Conservation (phyloP, 2,329 filamentous ascomycete species). For the Uncinocarpus reesii region DNA sequence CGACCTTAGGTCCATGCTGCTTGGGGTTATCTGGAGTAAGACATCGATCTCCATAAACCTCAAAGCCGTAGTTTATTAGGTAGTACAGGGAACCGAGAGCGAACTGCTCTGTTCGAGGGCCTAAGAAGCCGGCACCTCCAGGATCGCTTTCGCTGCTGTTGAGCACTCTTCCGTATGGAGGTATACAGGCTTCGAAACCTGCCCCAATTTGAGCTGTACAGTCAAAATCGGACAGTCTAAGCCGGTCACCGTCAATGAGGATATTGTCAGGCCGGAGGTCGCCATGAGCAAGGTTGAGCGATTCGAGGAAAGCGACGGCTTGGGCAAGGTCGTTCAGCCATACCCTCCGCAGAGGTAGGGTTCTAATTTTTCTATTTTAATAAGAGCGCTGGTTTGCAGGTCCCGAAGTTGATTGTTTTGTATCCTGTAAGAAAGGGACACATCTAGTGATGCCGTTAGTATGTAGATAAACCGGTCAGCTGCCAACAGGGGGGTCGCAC, state of each 20-base stretch:
- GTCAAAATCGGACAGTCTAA: no score
- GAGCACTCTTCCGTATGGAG: constrained; percentile 23
- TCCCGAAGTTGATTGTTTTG: no score
- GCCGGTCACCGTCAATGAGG: no score
- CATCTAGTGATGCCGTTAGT: constrained; percentile 15
- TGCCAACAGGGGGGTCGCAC: constrained; percentile 13
- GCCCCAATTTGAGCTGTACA: no score
- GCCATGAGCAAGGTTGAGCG: no score
- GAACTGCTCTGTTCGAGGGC: constrained; percentile 26
- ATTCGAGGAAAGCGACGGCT: no score
- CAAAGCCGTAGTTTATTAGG: constrained; percentile 26
- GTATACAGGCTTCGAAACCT: constrained; percentile 19
- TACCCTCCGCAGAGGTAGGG: no score
- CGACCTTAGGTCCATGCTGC: constrained; percentile 18
- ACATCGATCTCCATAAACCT: constrained; percentile 24
- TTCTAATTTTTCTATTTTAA: no score
- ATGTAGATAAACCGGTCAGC: constrained; percentile 10
- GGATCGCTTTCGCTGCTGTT: constrained; percentile 7
- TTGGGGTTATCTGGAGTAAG: constrained; percentile 20
- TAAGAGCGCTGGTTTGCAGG: no score
- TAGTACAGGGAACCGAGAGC: constrained; percentile 27
- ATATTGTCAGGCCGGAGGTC: no score
- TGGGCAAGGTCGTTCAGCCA: no score
- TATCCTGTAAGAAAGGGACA: no score
- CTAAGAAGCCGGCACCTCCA: constrained; percentile 21